Conservation (phyloP, 176 grass and related monocot genomes). For the Rhynchospora breviuscula region DNA sequence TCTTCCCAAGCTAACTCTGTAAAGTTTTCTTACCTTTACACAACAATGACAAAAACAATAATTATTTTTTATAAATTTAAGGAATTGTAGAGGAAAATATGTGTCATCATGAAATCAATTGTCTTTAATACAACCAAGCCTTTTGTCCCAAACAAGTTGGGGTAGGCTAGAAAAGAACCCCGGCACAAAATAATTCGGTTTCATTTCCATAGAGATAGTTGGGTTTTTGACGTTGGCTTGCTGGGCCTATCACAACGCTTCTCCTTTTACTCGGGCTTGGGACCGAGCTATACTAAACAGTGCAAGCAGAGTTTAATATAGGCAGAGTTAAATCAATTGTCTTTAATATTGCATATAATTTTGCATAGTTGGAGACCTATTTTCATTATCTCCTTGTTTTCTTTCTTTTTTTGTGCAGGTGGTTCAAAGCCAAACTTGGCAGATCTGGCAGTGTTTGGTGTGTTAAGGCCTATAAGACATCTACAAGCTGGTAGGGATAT, state of each 20-base stretch:
- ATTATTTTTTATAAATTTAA: background rate
- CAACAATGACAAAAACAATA: background rate
- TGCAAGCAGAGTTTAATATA: background rate
- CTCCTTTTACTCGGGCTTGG: too few species aligned
- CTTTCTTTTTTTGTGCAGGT: slow-evolving; percentile 29
- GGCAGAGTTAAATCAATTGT: too few species aligned
- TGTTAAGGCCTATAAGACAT: slow-evolving; percentile 80
- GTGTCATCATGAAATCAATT: background rate
- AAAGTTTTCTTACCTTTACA: background rate
- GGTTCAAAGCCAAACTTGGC: slow-evolving; percentile 89
- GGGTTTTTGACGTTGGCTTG: too few species aligned
- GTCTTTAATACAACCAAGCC: too few species aligned
- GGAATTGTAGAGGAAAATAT: background rate
- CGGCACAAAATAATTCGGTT: too few species aligned
- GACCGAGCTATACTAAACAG: too few species aligned
- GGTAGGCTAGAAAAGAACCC: too few species aligned
- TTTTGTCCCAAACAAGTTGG: too few species aligned
- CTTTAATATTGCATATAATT: background rate
- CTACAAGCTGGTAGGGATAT: slow-evolving; percentile 78
- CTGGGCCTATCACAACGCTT: too few species aligned
- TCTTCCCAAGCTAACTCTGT: background rate
- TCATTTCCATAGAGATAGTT: too few species aligned
- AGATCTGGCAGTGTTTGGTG: slow-evolving; percentile 86
- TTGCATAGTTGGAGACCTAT: background rate
- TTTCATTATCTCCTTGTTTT: background rate